Evolutionary conservation across 257 asterid species (phyloP), one percentile per base, ranked within the genome.

Genomic region (Nicotiana obtusifolia): DNA sequence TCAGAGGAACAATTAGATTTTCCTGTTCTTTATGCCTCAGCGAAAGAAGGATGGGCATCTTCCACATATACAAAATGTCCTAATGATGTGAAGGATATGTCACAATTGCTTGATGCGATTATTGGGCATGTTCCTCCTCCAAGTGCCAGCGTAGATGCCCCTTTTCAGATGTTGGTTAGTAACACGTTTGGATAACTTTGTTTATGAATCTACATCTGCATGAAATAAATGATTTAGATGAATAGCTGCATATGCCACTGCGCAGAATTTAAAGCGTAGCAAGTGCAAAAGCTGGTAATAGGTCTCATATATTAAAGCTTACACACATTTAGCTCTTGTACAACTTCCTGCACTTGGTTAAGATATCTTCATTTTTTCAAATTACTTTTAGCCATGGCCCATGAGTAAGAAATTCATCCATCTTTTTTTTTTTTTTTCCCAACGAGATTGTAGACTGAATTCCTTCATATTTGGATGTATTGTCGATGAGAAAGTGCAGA

Each of bases 31-130:
- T 96, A 96, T 87, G 98, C 98, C 31, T 96, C 99, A 83, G 99
- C 99, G 41, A 96, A 96, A 86, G 98, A 96, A 93, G 99, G 99
- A 77, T 96, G 99, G 99, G 97, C 99, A 77, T 96, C 98, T 31
- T 77, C 95, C 64, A 87, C 89, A 59, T 96, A 91, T 66, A 96
- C 98, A 60, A 96, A 96, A 90, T 87, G 86, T 82, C 99, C 99
- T 24, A 83, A 90, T 80, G 94, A 94, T 81, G 89, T 84, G 24
- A 94, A 86, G 87, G 92, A 94, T 86, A 96, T 96, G 99, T 88
- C 99, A 24, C 91, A 90, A 64, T 89, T 96, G 90, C 98, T 96
- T 64, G 97, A 96, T 89, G 94, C 99, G 77, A 87, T 96, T 62
- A 78, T 92, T 67, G 87, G 88, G 66, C 95, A 96, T 24, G 98